Evolutionary conservation across 2,329 filamentous ascomycete genomes (phyloP).

Genomic region (Calonectria pteridis): DNA sequence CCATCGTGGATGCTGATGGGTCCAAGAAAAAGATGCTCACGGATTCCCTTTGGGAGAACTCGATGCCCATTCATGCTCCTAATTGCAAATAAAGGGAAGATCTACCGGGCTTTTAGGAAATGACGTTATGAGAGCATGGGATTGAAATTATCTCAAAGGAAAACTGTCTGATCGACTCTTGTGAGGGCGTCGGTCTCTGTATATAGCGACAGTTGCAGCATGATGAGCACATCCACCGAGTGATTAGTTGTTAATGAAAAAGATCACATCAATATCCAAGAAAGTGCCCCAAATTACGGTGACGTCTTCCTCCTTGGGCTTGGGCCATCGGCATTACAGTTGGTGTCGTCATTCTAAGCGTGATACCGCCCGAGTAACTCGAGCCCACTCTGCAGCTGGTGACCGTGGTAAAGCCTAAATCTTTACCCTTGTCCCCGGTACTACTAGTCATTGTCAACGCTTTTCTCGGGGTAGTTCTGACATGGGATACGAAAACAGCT

Average conservation of each 20-base stretch:
- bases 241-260: background rate
- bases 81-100: background rate
- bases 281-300: background rate
- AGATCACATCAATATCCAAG: background rate
- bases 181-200: background rate
- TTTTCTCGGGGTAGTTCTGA: background rate
- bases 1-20: background rate
- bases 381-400: background rate
- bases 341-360: background rate
- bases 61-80: background rate
- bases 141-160: background rate
- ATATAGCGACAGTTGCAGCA: background rate
- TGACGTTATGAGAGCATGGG: background rate
- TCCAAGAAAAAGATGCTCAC: background rate
- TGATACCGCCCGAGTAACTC: background rate
- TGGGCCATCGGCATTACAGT: background rate
- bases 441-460: no score
- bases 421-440: no score
- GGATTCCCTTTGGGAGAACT: background rate
- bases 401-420: background rate
- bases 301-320: background rate
- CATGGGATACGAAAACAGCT: background rate
- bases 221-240: background rate
- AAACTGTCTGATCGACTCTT: background rate
- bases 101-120: fast-evolving